A percentile compares a stretch with the other conserved stretches of the same genome.
These are phyloP conservation scores for Seminavis robusta DNA, from an alignment of 108 stramenopile genomes.

Conservation along the genomic window DNA sequence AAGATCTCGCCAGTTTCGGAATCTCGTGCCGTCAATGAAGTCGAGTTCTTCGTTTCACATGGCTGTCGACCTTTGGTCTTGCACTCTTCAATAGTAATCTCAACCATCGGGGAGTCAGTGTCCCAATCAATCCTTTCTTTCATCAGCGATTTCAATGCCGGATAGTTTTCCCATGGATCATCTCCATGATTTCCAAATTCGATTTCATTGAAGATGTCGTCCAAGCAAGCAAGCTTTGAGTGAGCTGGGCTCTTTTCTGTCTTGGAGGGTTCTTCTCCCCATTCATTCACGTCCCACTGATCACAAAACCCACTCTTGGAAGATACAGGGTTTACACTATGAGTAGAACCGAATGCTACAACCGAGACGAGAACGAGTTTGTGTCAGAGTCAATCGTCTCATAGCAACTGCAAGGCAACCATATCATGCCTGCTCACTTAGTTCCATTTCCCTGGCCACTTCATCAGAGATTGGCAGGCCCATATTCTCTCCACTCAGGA, in stretches of 20 bases:
- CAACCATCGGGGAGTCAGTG: conserved; percentile 56
- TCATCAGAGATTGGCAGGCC: conserved; percentile 80
- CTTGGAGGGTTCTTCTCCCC: conserved; percentile 26
- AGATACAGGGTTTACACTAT: conserved; percentile 75
- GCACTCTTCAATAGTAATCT: conserved; percentile 55
- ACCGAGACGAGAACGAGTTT: background rate
- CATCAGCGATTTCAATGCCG: conserved; percentile 54
- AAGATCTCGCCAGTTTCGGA: conserved; percentile 61
- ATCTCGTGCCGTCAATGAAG: conserved; percentile 42
- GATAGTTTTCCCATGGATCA: conserved; percentile 74
- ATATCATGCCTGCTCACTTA: conserved; percentile 57
- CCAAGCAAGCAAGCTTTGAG: conserved; percentile 56
- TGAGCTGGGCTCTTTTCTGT: conserved; percentile 3
- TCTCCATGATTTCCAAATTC: conserved; percentile 22
- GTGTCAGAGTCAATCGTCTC: background rate
- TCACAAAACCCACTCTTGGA: conserved; percentile 68
- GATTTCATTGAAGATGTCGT: conserved; percentile 68
- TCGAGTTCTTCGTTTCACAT: conserved; percentile 15
- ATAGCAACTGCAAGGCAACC: background rate
- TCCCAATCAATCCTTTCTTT: conserved; percentile 76
- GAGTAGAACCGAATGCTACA: conserved; percentile 72
- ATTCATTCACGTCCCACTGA: conserved; percentile 21
- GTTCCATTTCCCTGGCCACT: conserved; percentile 66
- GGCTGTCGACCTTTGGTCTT: conserved; percentile 22
- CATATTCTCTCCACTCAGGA: conserved; percentile 87